phyloP scores from a whole-genome alignment of 306 rosid genomes.

The Quercus mongolica region DNA sequence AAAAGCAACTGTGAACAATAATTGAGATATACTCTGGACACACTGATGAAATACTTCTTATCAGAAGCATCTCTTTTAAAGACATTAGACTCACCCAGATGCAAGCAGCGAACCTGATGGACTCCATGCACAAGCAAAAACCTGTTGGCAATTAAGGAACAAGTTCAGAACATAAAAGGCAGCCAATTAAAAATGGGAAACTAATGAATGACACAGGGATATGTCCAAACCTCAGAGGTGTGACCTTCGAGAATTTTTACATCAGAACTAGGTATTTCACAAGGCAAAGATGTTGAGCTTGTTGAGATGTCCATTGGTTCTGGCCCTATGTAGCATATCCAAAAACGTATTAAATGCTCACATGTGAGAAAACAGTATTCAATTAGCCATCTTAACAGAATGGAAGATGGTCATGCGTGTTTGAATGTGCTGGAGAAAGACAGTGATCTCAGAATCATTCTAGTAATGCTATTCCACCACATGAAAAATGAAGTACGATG shows the following conservation, averaged over 20 bases:
- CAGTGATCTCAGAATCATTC: not conserved
- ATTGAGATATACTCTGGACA: not conserved
- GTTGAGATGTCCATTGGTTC: slow-evolving; percentile 67
- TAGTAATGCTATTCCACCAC: not conserved
- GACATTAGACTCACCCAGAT: slow-evolving; percentile 54
- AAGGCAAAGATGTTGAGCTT: slow-evolving; percentile 18
- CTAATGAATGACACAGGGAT: slow-evolving; percentile 5
- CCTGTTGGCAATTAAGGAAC: slow-evolving; percentile 30
- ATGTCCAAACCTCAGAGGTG: slow-evolving; percentile 53
- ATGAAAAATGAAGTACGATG: not conserved
- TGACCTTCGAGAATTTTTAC: slow-evolving; percentile 62
- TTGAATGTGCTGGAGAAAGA: not conserved
- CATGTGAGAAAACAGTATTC: not conserved
- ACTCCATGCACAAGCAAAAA: slow-evolving; percentile 78
- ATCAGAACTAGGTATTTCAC: slow-evolving; percentile 38
- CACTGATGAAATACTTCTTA: not conserved
- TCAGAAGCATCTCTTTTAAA: not conserved
- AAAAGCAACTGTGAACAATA: not conserved
- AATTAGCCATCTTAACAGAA: not conserved
- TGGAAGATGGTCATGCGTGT: not conserved
- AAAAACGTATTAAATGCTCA: not conserved
- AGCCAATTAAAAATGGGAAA: not conserved
- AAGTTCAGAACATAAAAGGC: not conserved
- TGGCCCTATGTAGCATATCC: slow-evolving; percentile 35
- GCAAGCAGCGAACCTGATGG: slow-evolving; percentile 69